Base-by-base conservation (phyloP, 208 protist species). In the Trypanosoma conorhini region DNA sequence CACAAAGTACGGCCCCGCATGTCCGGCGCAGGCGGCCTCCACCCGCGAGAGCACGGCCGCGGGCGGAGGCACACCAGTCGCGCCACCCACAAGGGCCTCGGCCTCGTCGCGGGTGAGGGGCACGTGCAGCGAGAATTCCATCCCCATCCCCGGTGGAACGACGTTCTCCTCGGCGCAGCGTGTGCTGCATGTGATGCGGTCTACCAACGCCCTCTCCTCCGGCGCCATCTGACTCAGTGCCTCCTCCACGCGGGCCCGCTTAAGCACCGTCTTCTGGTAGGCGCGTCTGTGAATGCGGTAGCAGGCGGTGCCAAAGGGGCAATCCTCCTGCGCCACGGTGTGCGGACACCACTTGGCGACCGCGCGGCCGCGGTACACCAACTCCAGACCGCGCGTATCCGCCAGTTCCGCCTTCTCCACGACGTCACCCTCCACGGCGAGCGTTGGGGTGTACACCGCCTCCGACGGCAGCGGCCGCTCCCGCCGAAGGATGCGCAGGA, bases 361-460 rank as follows among this genome's bases (percentile, higher is more conserved):
- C 19, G 79, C 74, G 10, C 70, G 75, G 8, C 89, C 89, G 40
- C 88, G 73, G 76, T 95, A 94, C 3, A 86, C 86, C 19, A 88
- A 67, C 70, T 95, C 88, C 19, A 97, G 72, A 0, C 92, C 92
- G 3, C 84, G 76, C 5, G 92, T 94, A 24, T 77, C 68, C 0
- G 83, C 88, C 17, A 97, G 75, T 2, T 77, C 80, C 22, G 60
- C 63, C 79, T 95, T 97, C 30, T 66, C 57, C 62, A 96, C 83
- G 52, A 74, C 60, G 40, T 87, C 80, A 0, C 87, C 86, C 40
- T 95, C 88, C 8, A 97, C 69, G 1, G 61, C 62, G 17, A 97
- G 70, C 40, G 46, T 88, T n/a, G 86, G 83, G 35, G 70, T 81
- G 75, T 94, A 97, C 35, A 97, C 92, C 15, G 89, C 76, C 80